A percentile compares a stretch with the other conserved stretches of the same genome.
These are phyloP conservation scores for Monilinia polystroma DNA, from an alignment of 2,329 filamentous ascomycete species.

Conservation along the genomic window DNA sequence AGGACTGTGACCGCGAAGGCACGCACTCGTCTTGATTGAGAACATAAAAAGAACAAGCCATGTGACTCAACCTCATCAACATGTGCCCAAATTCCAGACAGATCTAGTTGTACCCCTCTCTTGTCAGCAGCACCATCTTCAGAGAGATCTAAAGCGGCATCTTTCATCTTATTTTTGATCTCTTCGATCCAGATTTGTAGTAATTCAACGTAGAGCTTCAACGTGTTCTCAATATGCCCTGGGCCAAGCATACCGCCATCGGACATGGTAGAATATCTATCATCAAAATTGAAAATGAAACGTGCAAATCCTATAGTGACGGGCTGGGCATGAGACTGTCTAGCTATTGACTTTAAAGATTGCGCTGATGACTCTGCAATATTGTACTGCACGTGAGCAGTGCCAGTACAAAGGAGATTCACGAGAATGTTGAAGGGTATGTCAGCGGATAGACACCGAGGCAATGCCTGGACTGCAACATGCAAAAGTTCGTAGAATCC, in stretches of 20 bases:
- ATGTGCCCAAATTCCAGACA: conserved; percentile 85
- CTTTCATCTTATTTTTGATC: conserved; percentile 80
- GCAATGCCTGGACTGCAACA: conserved; percentile 91
- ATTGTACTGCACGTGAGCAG: conserved; percentile 88
- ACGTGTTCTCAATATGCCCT: conserved; percentile 89
- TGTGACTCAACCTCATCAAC: conserved; percentile 97
- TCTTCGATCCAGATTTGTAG: conserved; percentile 98
- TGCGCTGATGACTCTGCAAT: conserved; percentile 91
- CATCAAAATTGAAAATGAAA: conserved; percentile 99
- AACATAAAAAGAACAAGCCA: conserved; percentile 95
- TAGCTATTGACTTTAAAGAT: conserved; percentile 91
- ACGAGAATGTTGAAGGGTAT: conserved; percentile 93
- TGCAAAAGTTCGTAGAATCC: conserved; percentile 94
- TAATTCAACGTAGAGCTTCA: conserved; percentile 89
- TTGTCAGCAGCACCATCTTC: conserved; percentile 66
- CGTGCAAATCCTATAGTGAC: conserved; percentile 95
- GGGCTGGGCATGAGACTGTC: conserved; percentile 88
- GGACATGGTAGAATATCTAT: conserved; percentile 95
- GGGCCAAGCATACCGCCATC: conserved; percentile 95
- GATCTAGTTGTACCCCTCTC: conserved; percentile 73
- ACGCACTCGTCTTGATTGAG: conserved; percentile 85
- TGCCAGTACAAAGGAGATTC: conserved; percentile 93
- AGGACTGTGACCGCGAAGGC: conserved; percentile 90
- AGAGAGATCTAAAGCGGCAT: conserved; percentile 62
- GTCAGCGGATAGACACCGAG: conserved; percentile 86